These are phyloP conservation scores for Celoporthe dispersa DNA, from an alignment of 2,329 filamentous ascomycete genomes.

Conservation along the genomic window DNA sequence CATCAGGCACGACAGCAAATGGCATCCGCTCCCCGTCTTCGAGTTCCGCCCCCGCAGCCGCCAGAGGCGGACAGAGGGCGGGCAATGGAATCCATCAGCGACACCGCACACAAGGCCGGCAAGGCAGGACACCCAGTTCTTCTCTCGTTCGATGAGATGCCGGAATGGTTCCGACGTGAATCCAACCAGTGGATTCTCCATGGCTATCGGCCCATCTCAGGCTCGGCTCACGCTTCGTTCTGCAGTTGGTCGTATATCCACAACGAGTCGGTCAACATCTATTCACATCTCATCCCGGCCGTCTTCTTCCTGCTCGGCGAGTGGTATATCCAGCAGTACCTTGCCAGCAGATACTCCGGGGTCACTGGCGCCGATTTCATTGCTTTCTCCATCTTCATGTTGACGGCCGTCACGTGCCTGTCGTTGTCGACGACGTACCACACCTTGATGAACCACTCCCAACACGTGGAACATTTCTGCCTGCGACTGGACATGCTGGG, in stretches of 20 bases:
- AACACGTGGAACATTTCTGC: constrained; percentile 32
- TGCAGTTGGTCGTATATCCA: constrained; percentile 45
- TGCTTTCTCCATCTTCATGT: constrained; percentile 33
- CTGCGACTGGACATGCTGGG: constrained; percentile 34
- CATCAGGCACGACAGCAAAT: no score
- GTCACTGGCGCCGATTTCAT: constrained; percentile 31
- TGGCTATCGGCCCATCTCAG: constrained; percentile 48
- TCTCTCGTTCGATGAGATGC: constrained; percentile 34
- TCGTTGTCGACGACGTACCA: constrained; percentile 34
- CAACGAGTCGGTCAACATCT: constrained; percentile 42
- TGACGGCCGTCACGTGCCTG: constrained; percentile 32
- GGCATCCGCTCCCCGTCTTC: no score
- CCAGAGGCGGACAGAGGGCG: no score
- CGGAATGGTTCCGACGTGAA: constrained; percentile 33
- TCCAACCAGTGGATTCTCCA: constrained; percentile 38
- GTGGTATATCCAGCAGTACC: constrained; percentile 32
- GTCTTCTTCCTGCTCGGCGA: constrained; percentile 42
- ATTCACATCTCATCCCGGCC: constrained; percentile 47
- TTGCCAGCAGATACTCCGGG: constrained; percentile 32
- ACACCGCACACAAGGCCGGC: no score
- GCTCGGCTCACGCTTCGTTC: constrained; percentile 43
- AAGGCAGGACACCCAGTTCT: no score
- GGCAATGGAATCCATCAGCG: no score
- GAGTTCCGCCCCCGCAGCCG: no score
- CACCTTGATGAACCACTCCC: constrained; percentile 35